Conservation (phyloP, 2,329 filamentous ascomycete species). For the Tolypocladium tropicale region DNA sequence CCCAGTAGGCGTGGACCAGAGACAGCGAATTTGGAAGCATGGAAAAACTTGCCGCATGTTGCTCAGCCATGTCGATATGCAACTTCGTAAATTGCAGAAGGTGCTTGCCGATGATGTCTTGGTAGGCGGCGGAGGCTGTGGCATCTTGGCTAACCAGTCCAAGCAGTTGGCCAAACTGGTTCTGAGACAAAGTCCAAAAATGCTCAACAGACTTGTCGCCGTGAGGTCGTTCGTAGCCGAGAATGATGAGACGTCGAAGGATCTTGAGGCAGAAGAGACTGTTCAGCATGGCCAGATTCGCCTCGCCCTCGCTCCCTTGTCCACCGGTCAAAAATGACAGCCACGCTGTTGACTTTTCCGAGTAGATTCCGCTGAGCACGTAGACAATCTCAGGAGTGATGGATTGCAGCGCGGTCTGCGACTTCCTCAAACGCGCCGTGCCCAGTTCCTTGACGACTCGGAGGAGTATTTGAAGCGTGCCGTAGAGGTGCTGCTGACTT, state of each 20-base stretch:
- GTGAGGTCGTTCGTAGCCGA: conserved; percentile 77
- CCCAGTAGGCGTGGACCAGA: conserved; percentile 78
- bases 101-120: conserved; percentile 68
- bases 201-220: conserved; percentile 64
- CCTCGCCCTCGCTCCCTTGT: conserved; percentile 46
- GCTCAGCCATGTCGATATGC: conserved; percentile 74
- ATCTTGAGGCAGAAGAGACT: conserved; percentile 72
- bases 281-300: conserved; percentile 58
- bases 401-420: conserved; percentile 65
- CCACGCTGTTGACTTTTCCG: conserved; percentile 63
- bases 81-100: conserved; percentile 85
- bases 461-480: conserved; percentile 66
- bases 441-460: conserved; percentile 86
- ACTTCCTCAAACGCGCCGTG: conserved; percentile 65
- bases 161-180: conserved; percentile 70
- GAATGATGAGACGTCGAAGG: conserved; percentile 65
- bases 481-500: conserved; percentile 56
- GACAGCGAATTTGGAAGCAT: conserved; percentile 69
- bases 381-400: conserved; percentile 78
- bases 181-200: conserved; percentile 71
- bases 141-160: conserved; percentile 48
- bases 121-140: conserved; percentile 40
- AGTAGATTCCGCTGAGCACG: conserved; percentile 68
- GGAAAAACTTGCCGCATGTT: conserved; percentile 74
- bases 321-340: conserved; percentile 46